A percentile compares a stretch with the other conserved stretches of the same genome.
These are phyloP conservation scores for Suillus cothurnatus DNA, from an alignment of 768 basidiomycete genomes.

Conservation along the genomic window DNA sequence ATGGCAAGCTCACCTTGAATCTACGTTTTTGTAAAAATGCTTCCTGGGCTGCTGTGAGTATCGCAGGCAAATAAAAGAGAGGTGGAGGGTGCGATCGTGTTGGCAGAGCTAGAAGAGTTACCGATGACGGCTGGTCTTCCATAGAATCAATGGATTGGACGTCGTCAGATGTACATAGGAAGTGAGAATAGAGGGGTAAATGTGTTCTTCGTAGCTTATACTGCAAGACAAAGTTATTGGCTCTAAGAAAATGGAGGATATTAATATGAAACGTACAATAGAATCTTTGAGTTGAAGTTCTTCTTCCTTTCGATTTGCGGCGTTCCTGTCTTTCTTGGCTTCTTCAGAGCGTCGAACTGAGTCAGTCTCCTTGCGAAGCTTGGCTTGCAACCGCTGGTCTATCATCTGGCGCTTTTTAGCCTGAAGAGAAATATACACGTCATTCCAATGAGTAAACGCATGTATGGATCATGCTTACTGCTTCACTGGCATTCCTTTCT, in stretches of 20 bases:
- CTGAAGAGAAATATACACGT: conserved; percentile 38
- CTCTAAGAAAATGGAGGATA: conserved; percentile 1
- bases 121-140: conserved; percentile 24
- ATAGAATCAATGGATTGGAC: conserved; percentile 46
- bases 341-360: conserved; percentile 84
- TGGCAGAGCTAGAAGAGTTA: conserved; percentile 46
- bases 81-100: conserved; percentile 74
- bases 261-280: conserved; percentile 52
- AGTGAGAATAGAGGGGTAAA: conserved; percentile 73
- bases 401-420: conserved; percentile 83
- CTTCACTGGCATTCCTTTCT: conserved; percentile 82
- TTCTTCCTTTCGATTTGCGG: conserved; percentile 79
- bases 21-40: conserved; percentile 63
- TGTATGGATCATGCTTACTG: conserved; percentile 46
- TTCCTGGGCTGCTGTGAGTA: conserved; percentile 71
- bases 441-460: conserved; percentile 2
- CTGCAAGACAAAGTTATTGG: conserved; percentile 37
- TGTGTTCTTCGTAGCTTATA: conserved; percentile 73
- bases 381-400: conserved; percentile 83
- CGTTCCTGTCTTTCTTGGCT: conserved; percentile 79
- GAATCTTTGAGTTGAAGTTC: conserved; percentile 82
- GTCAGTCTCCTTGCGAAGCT: conserved; percentile 84
- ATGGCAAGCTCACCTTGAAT: conserved; percentile 49
- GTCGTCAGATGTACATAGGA: conserved; percentile 72
- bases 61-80: conserved; percentile 73